Percentiles rank a stretch among this genome's conserved stretches.
Evolutionary conservation across 768 basidiomycete species (phyloP).

Genomic region (Hygrocybe punicea): DNA sequence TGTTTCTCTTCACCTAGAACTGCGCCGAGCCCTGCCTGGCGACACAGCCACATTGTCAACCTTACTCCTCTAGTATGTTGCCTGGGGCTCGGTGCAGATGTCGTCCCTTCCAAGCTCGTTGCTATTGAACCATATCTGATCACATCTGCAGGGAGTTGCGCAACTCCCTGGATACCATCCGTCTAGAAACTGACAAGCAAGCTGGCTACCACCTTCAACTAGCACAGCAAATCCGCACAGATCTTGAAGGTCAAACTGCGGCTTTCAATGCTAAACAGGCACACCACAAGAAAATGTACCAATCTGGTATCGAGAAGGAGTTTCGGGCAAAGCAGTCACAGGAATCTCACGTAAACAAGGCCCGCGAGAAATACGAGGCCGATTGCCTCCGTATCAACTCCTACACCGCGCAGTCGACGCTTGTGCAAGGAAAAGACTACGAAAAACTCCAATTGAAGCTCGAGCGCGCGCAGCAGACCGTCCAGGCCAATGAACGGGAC

Average conservation of each 20-base stretch:
- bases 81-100: too few species aligned
- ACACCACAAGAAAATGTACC: conserved; percentile 69
- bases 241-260: conserved; percentile 63
- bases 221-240: conserved; percentile 68
- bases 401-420: conserved; percentile 75
- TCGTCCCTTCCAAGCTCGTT: background rate
- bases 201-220: conserved; percentile 69
- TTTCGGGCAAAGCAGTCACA: conserved; percentile 88
- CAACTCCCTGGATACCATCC: conserved; percentile 73
- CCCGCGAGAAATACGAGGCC: conserved; percentile 88
- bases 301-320: conserved; percentile 79
- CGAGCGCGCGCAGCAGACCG: conserved; percentile 87
- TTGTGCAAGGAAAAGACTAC: conserved; percentile 90
- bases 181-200: conserved; percentile 81
- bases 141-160: conserved; percentile 63
- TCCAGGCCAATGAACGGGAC: conserved; percentile 87
- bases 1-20: background rate
- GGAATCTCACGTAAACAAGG: conserved; percentile 80
- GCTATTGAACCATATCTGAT: background rate
- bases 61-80: too few species aligned
- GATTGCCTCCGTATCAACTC: conserved; percentile 94
- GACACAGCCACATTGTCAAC: background rate
- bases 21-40: background rate
- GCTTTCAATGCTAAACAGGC: conserved; percentile 64
- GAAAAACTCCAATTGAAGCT: conserved; percentile 87